phyloP scores from a whole-genome alignment of 2,329 filamentous ascomycete genomes.

The Cladosporium phlei region DNA sequence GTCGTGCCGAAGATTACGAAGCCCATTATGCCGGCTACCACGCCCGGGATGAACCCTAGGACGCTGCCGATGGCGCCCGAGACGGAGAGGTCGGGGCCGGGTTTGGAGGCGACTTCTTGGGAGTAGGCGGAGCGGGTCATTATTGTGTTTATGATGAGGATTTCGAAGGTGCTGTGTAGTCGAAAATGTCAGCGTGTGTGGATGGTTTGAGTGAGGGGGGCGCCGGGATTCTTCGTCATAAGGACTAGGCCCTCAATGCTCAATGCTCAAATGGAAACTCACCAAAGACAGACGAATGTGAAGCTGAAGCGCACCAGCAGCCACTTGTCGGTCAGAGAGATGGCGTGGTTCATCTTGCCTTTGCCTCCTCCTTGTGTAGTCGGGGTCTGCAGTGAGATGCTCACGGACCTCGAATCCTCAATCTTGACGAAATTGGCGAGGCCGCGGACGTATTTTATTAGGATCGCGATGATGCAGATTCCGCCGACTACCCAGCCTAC shows the following conservation, averaged over 20 bases:
- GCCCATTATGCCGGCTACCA: constrained; percentile 14
- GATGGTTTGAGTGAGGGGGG: no score
- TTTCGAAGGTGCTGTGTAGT: constrained; percentile 15
- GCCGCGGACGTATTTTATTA: constrained; percentile 18
- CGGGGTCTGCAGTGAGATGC: background rate
- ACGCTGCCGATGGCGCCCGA: constrained; percentile 13
- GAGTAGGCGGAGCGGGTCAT: constrained; percentile 13
- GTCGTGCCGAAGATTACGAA: constrained; percentile 22
- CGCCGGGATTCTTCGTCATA: no score
- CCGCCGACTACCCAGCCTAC: constrained; percentile 17
- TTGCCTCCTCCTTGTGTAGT: no score
- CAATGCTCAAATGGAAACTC: no score
- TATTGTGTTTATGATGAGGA: constrained; percentile 14
- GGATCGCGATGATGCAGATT: constrained; percentile 17
- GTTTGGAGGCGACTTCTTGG: background rate
- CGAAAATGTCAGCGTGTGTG: background rate
- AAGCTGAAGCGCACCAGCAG: constrained; percentile 19
- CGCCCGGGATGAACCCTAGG: constrained; percentile 17
- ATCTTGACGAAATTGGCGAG: constrained; percentile 13
- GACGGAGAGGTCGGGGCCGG: constrained; percentile 15
- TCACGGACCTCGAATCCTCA: background rate
- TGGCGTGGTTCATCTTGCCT: background rate
- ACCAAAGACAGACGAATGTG: constrained; percentile 15
- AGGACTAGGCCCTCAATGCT: no score
- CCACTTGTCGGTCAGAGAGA: constrained; percentile 9